A percentile compares a stretch with the other conserved stretches of the same genome.
Conservation (phyloP, 371 early-diverging fungal genomes). For the Batrachochytrium dendrobatidis region DNA sequence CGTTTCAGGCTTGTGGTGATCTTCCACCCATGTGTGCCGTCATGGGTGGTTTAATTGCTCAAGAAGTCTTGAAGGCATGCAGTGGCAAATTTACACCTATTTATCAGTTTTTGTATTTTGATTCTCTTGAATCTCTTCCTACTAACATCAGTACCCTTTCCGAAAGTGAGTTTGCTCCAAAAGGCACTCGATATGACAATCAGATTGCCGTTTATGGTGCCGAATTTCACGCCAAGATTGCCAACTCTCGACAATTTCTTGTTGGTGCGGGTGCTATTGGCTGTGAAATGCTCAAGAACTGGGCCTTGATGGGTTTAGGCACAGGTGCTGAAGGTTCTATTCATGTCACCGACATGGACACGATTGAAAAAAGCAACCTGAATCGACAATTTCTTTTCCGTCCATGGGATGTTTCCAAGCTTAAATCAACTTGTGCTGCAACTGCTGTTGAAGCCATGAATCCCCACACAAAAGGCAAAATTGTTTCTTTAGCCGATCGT, state of each 20-base stretch:
- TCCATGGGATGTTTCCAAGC: slow-evolving; percentile 82
- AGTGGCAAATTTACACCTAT: slow-evolving; percentile 97
- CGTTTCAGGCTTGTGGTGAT: slow-evolving; percentile 83
- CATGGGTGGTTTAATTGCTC: slow-evolving; percentile 97
- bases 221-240: slow-evolving; percentile 81
- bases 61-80: slow-evolving; percentile 96
- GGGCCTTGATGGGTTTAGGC: slow-evolving; percentile 97
- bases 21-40: slow-evolving; percentile 97
- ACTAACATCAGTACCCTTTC: slow-evolving; percentile 44
- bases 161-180: slow-evolving; percentile 68
- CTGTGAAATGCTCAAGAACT: slow-evolving; percentile 99
- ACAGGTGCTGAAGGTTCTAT: slow-evolving; percentile 78
- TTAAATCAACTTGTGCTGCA: slow-evolving; percentile 94
- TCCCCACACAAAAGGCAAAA: slow-evolving; percentile 72
- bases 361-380: slow-evolving; percentile 96
- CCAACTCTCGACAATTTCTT: slow-evolving; percentile 86
- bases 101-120: slow-evolving; percentile 95
- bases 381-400: slow-evolving; percentile 98
- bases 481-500: slow-evolving; percentile 85
- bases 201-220: slow-evolving; percentile 94
- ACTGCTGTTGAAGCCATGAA: slow-evolving; percentile 92
- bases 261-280: slow-evolving; percentile 99
- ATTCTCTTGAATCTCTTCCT: slow-evolving; percentile 93
- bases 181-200: slow-evolving; percentile 86
- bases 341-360: slow-evolving; percentile 99